Base-by-base conservation (phyloP, 2,329 filamentous ascomycete genomes). In the Emergomyces orientalis region DNA sequence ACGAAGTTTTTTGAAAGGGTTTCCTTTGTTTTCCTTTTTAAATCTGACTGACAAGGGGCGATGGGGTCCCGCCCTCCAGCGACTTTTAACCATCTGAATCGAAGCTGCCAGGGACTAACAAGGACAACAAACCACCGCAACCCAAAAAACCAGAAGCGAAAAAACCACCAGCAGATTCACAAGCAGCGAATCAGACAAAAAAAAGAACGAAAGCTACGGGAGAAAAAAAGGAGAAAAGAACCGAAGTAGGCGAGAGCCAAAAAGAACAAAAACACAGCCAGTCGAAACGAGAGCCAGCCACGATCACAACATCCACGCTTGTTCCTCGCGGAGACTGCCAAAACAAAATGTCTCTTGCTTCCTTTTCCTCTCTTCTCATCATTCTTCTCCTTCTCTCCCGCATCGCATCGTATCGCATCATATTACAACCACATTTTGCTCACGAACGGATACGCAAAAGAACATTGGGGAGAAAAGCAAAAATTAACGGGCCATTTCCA, bases 291-390 rank as follows among this genome's bases (percentile, higher is more conserved):
- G 39, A 45, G 34, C 71, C 61, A 74, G 76, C 81, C 78, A 79
- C 78, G 84, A 90, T 90, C 75, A 84, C 82, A 91, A 90, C 88
- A 90, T 90, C 82, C 81, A 77, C 69, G 81, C 80, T 79, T 74
- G 75, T 77, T 45, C 54, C 47, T 57, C 52, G 47, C 59, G 49
- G 57, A 57, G 56, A 59, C 58, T 49, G 49, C 25, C 17, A 9
- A 47, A 39, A 41, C 32, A 47, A 62, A 4, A 13, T 45, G 32
- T 32, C 30, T 43, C 51, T 43, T 59, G 32, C 39, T 56, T 57
- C 63, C 32, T 27, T 27, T 56, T 57, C 22, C 61, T 54, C 22
- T 41, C 22, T 43, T 43, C 25, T 19, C n/a, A 9, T 45, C 9
- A 34, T 27, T 55, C 75, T 55, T 75, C 76, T 72, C 67, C 70